These are phyloP conservation scores for Gamsiella multidivaricata DNA, from an alignment of 192 early-diverging fungal species.

Conservation along the genomic window DNA sequence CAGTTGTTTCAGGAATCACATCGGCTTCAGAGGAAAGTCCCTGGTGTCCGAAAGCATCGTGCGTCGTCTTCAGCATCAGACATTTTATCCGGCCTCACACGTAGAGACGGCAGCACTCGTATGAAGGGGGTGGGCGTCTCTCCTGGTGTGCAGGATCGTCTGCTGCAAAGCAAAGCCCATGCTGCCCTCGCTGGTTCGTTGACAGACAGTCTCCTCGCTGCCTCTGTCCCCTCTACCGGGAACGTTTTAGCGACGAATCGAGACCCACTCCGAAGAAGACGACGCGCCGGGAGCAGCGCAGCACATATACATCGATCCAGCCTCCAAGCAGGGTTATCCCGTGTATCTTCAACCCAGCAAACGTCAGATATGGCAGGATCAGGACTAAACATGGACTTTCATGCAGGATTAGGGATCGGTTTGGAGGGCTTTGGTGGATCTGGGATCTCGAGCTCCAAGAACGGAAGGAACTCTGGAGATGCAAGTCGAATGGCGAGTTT, in stretches of 20 bases:
- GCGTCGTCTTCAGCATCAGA: conserved; percentile 12
- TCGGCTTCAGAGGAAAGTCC: conserved; percentile 7
- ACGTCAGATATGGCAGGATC: neutral
- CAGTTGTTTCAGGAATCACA: conserved; percentile 19
- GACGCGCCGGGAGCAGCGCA: conserved; percentile 6
- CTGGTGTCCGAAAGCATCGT: conserved; percentile 12
- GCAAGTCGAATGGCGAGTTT: neutral
- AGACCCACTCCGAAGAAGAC: conserved; percentile 14
- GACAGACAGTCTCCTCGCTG: neutral
- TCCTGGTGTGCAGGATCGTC: too few species aligned
- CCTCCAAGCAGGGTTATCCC: neutral
- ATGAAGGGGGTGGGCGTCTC: too few species aligned
- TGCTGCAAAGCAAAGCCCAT: too few species aligned
- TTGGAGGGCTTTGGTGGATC: neutral
- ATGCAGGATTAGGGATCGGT: conserved; percentile 20
- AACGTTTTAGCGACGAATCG: neutral
- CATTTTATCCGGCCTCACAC: neutral
- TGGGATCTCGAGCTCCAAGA: neutral
- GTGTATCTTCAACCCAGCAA: neutral
- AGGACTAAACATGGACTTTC: conserved; percentile 5
- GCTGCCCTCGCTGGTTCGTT: too few species aligned
- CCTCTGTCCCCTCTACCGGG: neutral
- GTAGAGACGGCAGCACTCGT: neutral
- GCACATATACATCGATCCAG: neutral
- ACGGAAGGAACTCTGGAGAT: neutral